A percentile compares a stretch with the other conserved stretches of the same genome.
Conservation (phyloP, 345 rosid genomes). For the Salix purpurea region DNA sequence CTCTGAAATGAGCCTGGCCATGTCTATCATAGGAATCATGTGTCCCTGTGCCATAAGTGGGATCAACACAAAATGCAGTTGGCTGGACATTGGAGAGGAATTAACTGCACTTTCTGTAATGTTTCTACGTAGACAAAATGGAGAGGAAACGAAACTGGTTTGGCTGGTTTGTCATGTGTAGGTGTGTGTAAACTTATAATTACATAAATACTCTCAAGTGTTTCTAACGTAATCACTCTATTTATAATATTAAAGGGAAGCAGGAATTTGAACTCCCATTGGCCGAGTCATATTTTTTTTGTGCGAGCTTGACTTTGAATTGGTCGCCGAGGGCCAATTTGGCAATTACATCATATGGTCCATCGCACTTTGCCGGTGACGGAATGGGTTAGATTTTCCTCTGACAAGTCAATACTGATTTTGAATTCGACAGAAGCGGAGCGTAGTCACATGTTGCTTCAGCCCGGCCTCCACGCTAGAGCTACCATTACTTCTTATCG, state of each 20-base stretch:
- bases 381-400: no score
- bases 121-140: background rate
- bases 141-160: background rate
- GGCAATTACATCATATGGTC: no score
- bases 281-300: background rate
- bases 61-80: slow-evolving; percentile 59
- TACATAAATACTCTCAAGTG: no score
- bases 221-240: no score
- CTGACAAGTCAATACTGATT: background rate
- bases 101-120: background rate
- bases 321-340: background rate
- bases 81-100: slow-evolving; percentile 15
- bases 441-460: no score
- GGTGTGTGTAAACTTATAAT: no score
- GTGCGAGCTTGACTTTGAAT: slow-evolving; percentile 13
- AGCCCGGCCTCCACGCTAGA: no score
- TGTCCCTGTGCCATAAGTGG: slow-evolving; percentile 87
- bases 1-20: slow-evolving; percentile 51
- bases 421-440: background rate
- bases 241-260: no score
- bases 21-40: slow-evolving; percentile 72
- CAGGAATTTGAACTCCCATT: background rate
- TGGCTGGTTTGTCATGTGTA: no score
- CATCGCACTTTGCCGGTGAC: no score
- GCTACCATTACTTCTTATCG: no score